Percentiles rank a stretch among this genome's conserved stretches.
These are phyloP conservation scores for Metarhizium sp. DNA, from an alignment of 2,329 filamentous ascomycete species.

Conservation along the genomic window DNA sequence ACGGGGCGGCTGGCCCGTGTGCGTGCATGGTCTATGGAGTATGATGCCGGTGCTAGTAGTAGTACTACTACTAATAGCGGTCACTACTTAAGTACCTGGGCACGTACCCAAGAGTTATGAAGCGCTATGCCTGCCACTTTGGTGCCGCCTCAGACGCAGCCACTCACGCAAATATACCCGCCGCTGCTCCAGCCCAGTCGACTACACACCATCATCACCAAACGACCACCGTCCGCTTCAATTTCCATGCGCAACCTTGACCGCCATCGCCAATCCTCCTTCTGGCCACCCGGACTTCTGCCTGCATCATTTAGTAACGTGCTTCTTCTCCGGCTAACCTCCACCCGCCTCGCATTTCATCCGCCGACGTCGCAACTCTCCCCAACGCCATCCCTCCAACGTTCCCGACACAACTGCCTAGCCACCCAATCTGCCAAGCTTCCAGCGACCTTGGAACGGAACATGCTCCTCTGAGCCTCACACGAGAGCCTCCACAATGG, in stretches of 20 bases:
- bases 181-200: neutral
- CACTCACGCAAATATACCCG: neutral
- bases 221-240: neutral
- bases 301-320: neutral
- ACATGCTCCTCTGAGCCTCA: slow-evolving; percentile 11
- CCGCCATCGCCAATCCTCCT: neutral
- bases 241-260: neutral
- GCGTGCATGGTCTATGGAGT: too few relatives aligned
- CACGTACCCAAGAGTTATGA: too few relatives aligned
- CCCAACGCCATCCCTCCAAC: neutral
- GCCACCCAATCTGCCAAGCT: neutral
- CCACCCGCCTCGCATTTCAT: neutral
- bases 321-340: too few relatives aligned
- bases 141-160: neutral
- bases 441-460: neutral
- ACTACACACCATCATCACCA: neutral
- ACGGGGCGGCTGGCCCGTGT: too few relatives aligned
- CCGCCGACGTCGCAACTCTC: neutral
- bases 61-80: too few relatives aligned
- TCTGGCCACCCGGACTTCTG: neutral
- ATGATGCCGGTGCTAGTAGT: too few relatives aligned
- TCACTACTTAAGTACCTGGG: too few relatives aligned
- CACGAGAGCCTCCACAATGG: slow-evolving; percentile 20
- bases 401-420: neutral
- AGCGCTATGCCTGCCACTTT: neutral